Evolutionary conservation across 306 rosid species (phyloP).

Genomic region (Ormosia emarginata): DNA sequence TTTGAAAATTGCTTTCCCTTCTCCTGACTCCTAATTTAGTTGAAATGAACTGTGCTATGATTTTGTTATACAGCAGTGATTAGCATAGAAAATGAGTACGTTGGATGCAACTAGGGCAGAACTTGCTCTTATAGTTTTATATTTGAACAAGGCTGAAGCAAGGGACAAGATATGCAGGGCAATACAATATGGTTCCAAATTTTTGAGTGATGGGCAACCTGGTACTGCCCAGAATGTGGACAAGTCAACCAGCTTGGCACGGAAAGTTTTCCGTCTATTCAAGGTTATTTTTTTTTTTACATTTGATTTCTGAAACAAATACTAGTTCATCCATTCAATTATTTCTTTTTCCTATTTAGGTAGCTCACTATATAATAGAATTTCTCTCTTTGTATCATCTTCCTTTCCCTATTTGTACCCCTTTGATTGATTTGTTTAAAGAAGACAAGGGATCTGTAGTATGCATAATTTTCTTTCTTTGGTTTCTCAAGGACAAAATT

Average conservation of each 20-base stretch:
- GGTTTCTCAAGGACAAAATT: neutral
- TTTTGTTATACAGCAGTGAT: conserved; percentile 23
- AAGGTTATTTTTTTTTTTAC: conserved; percentile 55
- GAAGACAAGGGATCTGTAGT: neutral
- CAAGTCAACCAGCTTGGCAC: conserved; percentile 89
- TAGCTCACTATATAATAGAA: neutral
- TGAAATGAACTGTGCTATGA: conserved; percentile 14
- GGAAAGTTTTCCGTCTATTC: conserved; percentile 94
- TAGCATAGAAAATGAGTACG: conserved; percentile 67
- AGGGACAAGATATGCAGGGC: conserved; percentile 99
- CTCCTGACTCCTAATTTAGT: neutral
- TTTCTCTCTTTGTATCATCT: neutral
- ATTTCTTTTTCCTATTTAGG: neutral
- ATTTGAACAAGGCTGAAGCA: conserved; percentile 93
- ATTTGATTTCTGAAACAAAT: neutral
- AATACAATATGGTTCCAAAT: conserved; percentile 96
- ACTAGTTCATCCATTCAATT: neutral
- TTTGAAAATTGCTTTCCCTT: neutral
- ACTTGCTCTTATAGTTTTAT: conserved; percentile 78
- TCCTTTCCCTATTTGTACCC: neutral
- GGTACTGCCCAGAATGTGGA: conserved; percentile 94
- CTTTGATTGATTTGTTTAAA: neutral
- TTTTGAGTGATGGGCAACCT: conserved; percentile 87
- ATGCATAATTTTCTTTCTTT: neutral
- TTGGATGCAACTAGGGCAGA: conserved; percentile 92